Conservation (phyloP, 2,329 filamentous ascomycete species). For the Neofusicoccum parvum region DNA sequence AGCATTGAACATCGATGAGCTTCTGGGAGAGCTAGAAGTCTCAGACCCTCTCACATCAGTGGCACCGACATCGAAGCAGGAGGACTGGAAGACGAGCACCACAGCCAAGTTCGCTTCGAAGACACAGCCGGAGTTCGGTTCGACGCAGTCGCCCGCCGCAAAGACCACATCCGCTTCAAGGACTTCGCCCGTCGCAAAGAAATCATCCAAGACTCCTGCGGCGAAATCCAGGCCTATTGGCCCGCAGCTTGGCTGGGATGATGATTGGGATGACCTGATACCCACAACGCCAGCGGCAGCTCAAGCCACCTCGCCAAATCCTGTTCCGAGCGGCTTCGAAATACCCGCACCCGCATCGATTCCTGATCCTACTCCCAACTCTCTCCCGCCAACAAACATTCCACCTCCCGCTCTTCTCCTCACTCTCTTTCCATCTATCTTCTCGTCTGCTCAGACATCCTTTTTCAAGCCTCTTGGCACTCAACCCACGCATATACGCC, state of each 20-base stretch:
- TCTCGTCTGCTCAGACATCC: slow-evolving; percentile 64
- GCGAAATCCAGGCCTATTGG: not conserved
- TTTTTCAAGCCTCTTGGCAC: slow-evolving; percentile 68
- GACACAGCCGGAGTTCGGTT: not conserved
- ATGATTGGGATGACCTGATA: slow-evolving; percentile 43
- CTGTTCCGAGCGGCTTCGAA: not conserved
- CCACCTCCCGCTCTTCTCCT: slow-evolving; percentile 85
- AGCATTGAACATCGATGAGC: slow-evolving; percentile 11
- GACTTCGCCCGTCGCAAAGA: slow-evolving; percentile 25
- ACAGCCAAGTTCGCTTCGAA: slow-evolving; percentile 18
- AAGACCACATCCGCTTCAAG: no score
- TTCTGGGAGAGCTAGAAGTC: slow-evolving; percentile 14
- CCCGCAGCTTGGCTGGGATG: slow-evolving; percentile 19
- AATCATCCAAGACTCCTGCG: slow-evolving; percentile 25
- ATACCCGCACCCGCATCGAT: not conserved
- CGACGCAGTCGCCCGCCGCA: slow-evolving; percentile 28
- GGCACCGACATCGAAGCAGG: slow-evolving; percentile 12
- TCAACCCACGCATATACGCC: slow-evolving; percentile 60
- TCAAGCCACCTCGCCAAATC: slow-evolving; percentile 15
- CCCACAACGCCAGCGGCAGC: slow-evolving; percentile 21
- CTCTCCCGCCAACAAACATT: slow-evolving; percentile 75
- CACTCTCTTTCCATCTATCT: slow-evolving; percentile 71
- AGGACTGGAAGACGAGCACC: slow-evolving; percentile 18
- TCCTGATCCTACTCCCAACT: slow-evolving; percentile 29
- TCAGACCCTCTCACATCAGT: slow-evolving; percentile 7